A percentile compares a stretch with the other conserved stretches of the same genome.
These are phyloP conservation scores for Extremus antarcticus DNA, from an alignment of 495 filamentous ascomycete species.

Conservation along the genomic window DNA sequence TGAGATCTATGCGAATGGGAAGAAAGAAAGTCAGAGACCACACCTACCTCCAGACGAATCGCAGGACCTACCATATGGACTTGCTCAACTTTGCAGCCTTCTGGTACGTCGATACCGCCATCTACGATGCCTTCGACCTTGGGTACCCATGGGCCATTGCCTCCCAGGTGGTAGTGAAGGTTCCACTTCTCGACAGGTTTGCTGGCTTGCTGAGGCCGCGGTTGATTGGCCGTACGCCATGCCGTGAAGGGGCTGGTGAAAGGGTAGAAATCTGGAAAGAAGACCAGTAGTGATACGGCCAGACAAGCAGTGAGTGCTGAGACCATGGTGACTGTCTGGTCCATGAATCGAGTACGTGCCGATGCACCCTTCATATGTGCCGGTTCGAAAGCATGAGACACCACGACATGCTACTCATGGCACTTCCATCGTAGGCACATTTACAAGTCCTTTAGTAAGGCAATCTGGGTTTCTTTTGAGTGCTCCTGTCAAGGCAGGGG, in stretches of 20 bases:
- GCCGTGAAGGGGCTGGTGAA: not conserved
- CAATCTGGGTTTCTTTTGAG: no score
- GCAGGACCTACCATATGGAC: conserved; percentile 44
- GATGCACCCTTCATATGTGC: no score
- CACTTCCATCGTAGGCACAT: no score
- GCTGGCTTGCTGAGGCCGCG: not conserved
- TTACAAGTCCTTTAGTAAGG: no score
- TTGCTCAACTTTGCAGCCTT: conserved; percentile 43
- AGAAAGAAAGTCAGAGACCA: conserved; percentile 8
- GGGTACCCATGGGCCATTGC: conserved; percentile 50
- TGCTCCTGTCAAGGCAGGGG: no score
- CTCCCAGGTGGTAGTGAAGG: conserved; percentile 46
- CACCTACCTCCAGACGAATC: not conserved
- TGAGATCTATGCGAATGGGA: conserved; percentile 37
- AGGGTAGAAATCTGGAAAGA: not conserved
- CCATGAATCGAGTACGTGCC: no score
- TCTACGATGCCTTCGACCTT: conserved; percentile 35
- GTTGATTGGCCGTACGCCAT: not conserved
- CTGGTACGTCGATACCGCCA: conserved; percentile 35
- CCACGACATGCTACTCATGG: no score
- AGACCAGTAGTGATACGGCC: not conserved
- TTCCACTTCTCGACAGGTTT: conserved; percentile 42
- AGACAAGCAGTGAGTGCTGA: not conserved
- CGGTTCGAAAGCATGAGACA: no score
- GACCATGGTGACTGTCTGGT: not conserved